phyloP scores from a whole-genome alignment of 176 grass and related monocot genomes.

The Thalia dealbata region DNA sequence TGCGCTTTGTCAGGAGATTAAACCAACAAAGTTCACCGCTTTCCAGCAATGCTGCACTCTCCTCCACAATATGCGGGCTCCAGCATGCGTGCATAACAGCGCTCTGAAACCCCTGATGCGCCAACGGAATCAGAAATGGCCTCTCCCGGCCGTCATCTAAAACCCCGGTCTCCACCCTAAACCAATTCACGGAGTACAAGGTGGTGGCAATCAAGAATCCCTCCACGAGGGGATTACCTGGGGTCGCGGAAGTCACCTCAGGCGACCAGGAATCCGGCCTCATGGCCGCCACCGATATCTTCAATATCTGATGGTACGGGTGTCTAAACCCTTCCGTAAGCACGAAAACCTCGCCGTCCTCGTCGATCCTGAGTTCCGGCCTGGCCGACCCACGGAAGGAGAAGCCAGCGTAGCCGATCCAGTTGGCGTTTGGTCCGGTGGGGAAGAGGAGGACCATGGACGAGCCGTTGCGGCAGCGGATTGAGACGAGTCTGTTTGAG shows the following conservation, averaged over 20 bases:
- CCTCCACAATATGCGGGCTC: slow-evolving; percentile 49
- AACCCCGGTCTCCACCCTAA: slow-evolving; percentile 36
- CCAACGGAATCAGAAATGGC: slow-evolving; percentile 22
- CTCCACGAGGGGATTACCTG: slow-evolving; percentile 19
- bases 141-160: slow-evolving; percentile 14
- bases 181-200: slow-evolving; percentile 67
- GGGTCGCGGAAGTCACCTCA: not conserved
- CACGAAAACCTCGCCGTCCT: slow-evolving; percentile 28
- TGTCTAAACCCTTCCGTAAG: slow-evolving; percentile 52
- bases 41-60: slow-evolving; percentile 51
- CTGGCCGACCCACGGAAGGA: not conserved
- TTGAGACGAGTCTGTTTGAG: slow-evolving; percentile 12
- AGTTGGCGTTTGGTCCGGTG: slow-evolving; percentile 40
- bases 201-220: slow-evolving; percentile 62
- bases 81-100: slow-evolving; percentile 54
- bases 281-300: slow-evolving; percentile 20
- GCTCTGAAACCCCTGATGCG: slow-evolving; percentile 44
- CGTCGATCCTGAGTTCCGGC: slow-evolving; percentile 7
- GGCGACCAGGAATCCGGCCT: slow-evolving; percentile 16
- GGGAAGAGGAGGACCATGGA: slow-evolving; percentile 43
- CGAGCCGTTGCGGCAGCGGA: slow-evolving; percentile 7
- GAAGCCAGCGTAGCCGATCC: slow-evolving; percentile 28
- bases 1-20: slow-evolving; percentile 31
- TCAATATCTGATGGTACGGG: slow-evolving; percentile 43
- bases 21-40: slow-evolving; percentile 69